Evolutionary conservation across 306 rosid genomes (phyloP), one percentile per base, ranked within the genome.

Genomic region (Oxytropis ochrocephala): DNA sequence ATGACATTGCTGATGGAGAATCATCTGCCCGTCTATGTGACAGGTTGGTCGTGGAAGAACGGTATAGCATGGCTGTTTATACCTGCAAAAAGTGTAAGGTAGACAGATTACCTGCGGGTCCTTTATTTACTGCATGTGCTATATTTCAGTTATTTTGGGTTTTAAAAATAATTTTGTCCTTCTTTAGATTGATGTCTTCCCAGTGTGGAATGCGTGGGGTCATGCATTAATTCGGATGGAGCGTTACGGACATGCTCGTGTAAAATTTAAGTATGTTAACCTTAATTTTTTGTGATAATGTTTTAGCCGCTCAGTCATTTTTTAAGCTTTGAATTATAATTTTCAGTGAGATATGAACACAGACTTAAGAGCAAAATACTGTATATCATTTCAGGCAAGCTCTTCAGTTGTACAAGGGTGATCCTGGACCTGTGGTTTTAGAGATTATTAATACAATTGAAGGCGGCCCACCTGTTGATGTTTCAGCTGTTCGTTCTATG

Each of bases 201-300:
- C 98, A 8, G 98, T 93, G 54, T 93, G 98, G 98, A 90, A 78
- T 81, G 98, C 98, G 13, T 93, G 98, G 98, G 98, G 97, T 48
- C 97, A 88, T 80, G 98, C 98, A 49, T 80, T 93, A 78, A 82
- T 93, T 80, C 98, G 93, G 80, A 93, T 86, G 96, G 98, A 93
- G 85, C 97, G 87, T 83, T 90, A 93, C 14, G 89, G 82, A 55
- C 96, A 93, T 81, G 98, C 98, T 78, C 98, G 97, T 53, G 98
- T 93, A 69, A 93, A 93, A 82, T 88, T 93, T 73, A 93, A 90
- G 98, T 93, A 86, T 53, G 92, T 78, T 49, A 64, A 47, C 36
- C 65, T 72, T 36, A 53, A 47, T 43, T n/a, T 57, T 32, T n/a
- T 10, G 52, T 39, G 41, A 65, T 42, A 48, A 46, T 53, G 24